Conservation (phyloP, 1,139 yeast genomes). For the Meyerozyma elateridarum region DNA sequence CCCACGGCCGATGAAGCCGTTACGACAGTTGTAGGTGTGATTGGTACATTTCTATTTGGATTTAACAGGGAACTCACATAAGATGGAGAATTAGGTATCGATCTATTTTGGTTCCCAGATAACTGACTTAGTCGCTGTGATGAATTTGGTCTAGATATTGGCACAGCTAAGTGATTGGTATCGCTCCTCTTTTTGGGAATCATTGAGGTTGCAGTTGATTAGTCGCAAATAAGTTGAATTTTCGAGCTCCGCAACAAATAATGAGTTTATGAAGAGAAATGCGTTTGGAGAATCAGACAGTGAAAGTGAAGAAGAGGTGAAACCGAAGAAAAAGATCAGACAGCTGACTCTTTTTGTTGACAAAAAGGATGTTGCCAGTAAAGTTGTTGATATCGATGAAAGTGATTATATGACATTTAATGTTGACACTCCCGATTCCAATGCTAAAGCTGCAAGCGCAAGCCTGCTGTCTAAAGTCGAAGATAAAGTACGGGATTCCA, state of each 20-base stretch:
- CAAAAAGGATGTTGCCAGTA: conserved; percentile 1
- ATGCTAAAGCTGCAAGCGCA: no score
- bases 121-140: conserved; percentile 28
- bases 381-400: conserved; percentile 4
- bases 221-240: not conserved
- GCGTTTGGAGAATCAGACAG: conserved; percentile 11
- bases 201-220: conserved; percentile 10
- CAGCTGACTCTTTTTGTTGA: conserved; percentile 1
- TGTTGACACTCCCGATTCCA: not conserved
- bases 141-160: conserved; percentile 34
- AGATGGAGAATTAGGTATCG: conserved; percentile 14
- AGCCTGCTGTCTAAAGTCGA: no score
- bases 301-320: conserved; percentile 7
- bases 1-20: conserved; percentile 16
- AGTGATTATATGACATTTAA: conserved; percentile 11
- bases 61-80: conserved; percentile 37
- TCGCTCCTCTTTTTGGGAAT: conserved; percentile 13
- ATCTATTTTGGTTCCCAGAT: conserved; percentile 7
- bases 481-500: no score
- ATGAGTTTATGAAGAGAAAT: conserved; percentile 7
- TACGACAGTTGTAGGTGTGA: conserved; percentile 17
- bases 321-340: conserved; percentile 5
- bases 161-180: conserved; percentile 21
- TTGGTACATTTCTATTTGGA: conserved; percentile 29
- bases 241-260: not conserved